Conservation (phyloP, 352 stramenopile genomes). For the Pythium vanterpoolii region DNA sequence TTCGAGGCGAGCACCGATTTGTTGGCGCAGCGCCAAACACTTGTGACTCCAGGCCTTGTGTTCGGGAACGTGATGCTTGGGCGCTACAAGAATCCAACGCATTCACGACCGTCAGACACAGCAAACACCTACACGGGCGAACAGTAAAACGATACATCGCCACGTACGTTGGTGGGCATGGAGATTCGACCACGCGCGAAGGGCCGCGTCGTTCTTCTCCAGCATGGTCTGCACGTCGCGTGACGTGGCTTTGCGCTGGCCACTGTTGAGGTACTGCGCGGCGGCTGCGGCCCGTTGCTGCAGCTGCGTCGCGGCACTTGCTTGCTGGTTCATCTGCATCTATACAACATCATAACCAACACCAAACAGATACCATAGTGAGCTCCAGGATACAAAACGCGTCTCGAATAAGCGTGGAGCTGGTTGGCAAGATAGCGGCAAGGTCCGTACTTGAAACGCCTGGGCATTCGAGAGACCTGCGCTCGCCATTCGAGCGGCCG, state of each 20-base stretch:
- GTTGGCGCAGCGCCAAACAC: constrained; percentile 58
- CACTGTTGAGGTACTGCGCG: constrained; percentile 30
- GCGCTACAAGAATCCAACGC: constrained; percentile 27
- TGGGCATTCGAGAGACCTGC: constrained; percentile 15
- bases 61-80: constrained; percentile 46
- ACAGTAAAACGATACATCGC: not conserved
- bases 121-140: not conserved
- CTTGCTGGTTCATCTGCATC: constrained; percentile 15
- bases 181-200: constrained; percentile 69
- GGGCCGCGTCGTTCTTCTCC: constrained; percentile 82
- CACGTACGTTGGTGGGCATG: constrained; percentile 73
- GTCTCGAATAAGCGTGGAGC: too few relatives aligned
- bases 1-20: constrained; percentile 70
- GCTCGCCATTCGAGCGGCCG: constrained; percentile 5
- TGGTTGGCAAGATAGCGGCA: too few relatives aligned
- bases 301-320: constrained; percentile 21
- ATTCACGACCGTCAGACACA: not conserved
- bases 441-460: constrained; percentile 8
- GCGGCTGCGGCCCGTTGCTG: constrained; percentile 61
- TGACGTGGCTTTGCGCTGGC: constrained; percentile 51
- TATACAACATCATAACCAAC: not conserved
- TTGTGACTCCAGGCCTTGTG: constrained; percentile 76
- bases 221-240: constrained; percentile 78
- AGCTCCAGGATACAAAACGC: too few relatives aligned
- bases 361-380: not conserved